A percentile compares a stretch with the other conserved stretches of the same genome.
Evolutionary conservation across 257 asterid species (phyloP).

Genomic region (Coffea canephora): DNA sequence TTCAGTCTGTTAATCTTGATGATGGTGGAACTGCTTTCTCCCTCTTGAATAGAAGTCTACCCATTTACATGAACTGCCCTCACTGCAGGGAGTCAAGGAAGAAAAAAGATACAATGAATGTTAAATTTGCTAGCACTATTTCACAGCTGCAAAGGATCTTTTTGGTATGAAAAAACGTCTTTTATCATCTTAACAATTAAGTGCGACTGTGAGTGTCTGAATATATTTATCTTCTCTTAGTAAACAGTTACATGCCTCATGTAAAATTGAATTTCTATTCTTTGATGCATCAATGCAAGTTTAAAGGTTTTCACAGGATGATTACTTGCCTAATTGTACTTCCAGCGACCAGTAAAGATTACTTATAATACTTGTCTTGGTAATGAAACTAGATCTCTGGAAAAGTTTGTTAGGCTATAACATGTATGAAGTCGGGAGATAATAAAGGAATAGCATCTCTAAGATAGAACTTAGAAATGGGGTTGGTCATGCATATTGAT

Average conservation of each 20-base stretch:
- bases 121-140: conserved; percentile 67
- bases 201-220: not conserved
- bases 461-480: not conserved
- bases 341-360: not conserved
- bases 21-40: conserved; percentile 51
- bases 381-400: not conserved
- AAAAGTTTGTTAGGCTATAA: not conserved
- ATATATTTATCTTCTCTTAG: not conserved
- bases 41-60: conserved; percentile 63
- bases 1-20: conserved; percentile 41
- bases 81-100: conserved; percentile 54
- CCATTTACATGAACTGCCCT: conserved; percentile 91
- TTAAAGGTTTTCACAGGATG: not conserved
- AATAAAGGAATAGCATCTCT: not conserved
- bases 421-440: not conserved
- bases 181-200: conserved; percentile 16
- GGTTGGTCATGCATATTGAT: not conserved
- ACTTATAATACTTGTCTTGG: not conserved
- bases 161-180: conserved; percentile 48
- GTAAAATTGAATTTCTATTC: not conserved
- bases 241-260: not conserved
- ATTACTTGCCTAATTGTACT: not conserved
- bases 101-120: conserved; percentile 41
- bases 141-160: conserved; percentile 97
- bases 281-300: not conserved